Evolutionary conservation across 2,329 filamentous ascomycete genomes (phyloP).

Genomic region (Cordyceps fumosorosea): DNA sequence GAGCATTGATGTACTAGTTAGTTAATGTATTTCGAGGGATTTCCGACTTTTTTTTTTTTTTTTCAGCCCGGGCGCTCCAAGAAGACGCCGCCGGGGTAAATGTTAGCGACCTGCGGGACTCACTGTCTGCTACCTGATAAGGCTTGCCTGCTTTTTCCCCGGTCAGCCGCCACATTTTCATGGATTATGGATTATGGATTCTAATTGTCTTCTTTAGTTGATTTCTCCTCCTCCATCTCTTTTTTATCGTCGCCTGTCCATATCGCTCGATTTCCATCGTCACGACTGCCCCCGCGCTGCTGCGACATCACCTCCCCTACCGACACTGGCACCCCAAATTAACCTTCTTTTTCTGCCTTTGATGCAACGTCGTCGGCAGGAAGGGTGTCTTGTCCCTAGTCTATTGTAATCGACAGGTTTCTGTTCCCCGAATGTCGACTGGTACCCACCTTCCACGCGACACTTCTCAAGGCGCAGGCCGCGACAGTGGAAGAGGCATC

Average conservation of each 20-base stretch:
- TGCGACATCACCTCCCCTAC: neutral
- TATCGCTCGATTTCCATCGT: neutral
- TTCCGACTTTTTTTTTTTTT: too few relatives aligned
- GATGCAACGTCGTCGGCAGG: neutral
- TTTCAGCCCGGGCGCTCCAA: too few relatives aligned
- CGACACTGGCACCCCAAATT: neutral
- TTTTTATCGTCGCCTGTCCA: neutral
- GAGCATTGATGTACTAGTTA: too few relatives aligned
- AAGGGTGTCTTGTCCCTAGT: neutral
- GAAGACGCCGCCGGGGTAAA: too few relatives aligned
- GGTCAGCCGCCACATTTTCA: conserved; percentile 10
- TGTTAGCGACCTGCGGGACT: too few relatives aligned
- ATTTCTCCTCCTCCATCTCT: neutral
- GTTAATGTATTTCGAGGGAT: too few relatives aligned
- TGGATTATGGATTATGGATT: neutral
- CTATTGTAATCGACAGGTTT: neutral
- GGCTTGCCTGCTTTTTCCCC: neutral
- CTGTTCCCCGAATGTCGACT: neutral
- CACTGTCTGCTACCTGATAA: too few relatives aligned
- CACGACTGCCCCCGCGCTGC: neutral
- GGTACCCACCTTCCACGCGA: conserved; percentile 13
- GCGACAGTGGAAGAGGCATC: neutral
- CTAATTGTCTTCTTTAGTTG: neutral
- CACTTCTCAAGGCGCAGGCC: conserved; percentile 7
- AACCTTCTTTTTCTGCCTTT: neutral